Base-by-base conservation (phyloP, 2,329 filamentous ascomycete genomes). In the Alternaria sp. region DNA sequence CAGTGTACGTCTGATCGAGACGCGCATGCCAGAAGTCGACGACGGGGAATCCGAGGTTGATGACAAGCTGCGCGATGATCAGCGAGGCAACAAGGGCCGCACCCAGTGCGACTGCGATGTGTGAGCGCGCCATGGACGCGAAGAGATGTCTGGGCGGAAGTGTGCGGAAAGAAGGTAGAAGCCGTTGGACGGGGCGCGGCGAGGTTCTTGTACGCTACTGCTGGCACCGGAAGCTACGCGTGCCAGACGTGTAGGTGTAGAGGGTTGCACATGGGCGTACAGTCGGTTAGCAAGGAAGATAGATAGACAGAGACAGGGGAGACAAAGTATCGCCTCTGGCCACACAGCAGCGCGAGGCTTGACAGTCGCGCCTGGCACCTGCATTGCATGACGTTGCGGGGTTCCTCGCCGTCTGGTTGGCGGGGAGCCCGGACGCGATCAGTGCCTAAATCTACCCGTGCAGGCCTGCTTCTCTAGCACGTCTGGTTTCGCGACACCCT, bases 71-170 rank as follows among this genome's bases (percentile, higher is more conserved):
- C 33, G 73, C 70, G 33, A 78, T 67, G 43, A 80, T 72, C 53
- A 82, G 51, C 23, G 76, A 63, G 10, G 75, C 73, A 55, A 78
- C 44, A 65, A 77, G 67, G 21, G 80, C 75, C 9, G 78, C 76
- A 58, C 73, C 75, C 49, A 81, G 43, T 67, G 80, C 80, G 65
- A 80, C 71, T 28, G 74, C 71, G 51, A 81, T 67, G 64, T 80
- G 78, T 59, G 78, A 77, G 71, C 78, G 79, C 69, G 79, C 79
- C 80, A 82, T 82, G 63, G 58, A 58, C 60, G 66, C 60, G 66
- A 60, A 46, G 30, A 67, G 58, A 70, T 60, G 61, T 68, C 55
- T 55, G 55, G 69, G 41, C 63, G 65, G 70, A 75, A 56, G 72
- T 45, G 64, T 60, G 63, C 59, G 60, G 58, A 53, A 58, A 50